A percentile compares a stretch with the other conserved stretches of the same genome.
Conservation (phyloP, 352 stramenopile genomes). For the Phytophthora uliginosa region DNA sequence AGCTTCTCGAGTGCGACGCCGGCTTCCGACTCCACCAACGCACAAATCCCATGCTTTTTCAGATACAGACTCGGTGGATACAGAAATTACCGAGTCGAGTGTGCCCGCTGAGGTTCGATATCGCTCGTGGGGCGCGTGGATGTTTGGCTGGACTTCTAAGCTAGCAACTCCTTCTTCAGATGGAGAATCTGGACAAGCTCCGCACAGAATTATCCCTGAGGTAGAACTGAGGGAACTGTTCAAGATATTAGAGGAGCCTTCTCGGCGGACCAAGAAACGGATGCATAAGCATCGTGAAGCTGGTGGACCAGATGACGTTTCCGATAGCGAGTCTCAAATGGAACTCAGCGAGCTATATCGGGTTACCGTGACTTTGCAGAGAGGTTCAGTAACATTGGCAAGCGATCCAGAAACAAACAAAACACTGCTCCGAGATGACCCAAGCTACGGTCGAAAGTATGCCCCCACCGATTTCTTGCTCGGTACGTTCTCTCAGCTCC, state of each 20-base stretch:
- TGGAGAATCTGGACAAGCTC: constrained; percentile 33
- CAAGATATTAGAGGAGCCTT: constrained; percentile 87
- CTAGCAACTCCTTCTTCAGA: constrained; percentile 51
- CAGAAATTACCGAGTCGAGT: constrained; percentile 75
- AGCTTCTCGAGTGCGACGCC: constrained; percentile 28
- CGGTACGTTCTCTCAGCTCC: constrained; percentile 81
- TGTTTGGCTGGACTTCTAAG: constrained; percentile 89
- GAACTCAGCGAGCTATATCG: constrained; percentile 70
- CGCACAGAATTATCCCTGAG: constrained; percentile 73
- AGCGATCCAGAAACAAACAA: constrained; percentile 83
- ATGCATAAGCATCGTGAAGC: constrained; percentile 43
- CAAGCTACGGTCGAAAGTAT: constrained; percentile 74
- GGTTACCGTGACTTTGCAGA: constrained; percentile 77
- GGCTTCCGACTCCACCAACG: constrained; percentile 50
- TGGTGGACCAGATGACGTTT: constrained; percentile 33
- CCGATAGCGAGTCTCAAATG: constrained; percentile 46
- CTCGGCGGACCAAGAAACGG: constrained; percentile 68
- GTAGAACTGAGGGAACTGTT: constrained; percentile 89
- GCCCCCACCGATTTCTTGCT: constrained; percentile 82
- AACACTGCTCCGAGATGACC: constrained; percentile 68
- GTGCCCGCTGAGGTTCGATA: constrained; percentile 80
- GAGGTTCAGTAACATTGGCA: constrained; percentile 79
- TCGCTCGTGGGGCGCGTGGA: constrained; percentile 85
- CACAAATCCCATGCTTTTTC: constrained; percentile 63
- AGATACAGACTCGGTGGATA: constrained; percentile 86